Evolutionary conservation across 1,284 basidiomycete genomes (phyloP).

Genomic region (Naganishia liquefaciens): DNA sequence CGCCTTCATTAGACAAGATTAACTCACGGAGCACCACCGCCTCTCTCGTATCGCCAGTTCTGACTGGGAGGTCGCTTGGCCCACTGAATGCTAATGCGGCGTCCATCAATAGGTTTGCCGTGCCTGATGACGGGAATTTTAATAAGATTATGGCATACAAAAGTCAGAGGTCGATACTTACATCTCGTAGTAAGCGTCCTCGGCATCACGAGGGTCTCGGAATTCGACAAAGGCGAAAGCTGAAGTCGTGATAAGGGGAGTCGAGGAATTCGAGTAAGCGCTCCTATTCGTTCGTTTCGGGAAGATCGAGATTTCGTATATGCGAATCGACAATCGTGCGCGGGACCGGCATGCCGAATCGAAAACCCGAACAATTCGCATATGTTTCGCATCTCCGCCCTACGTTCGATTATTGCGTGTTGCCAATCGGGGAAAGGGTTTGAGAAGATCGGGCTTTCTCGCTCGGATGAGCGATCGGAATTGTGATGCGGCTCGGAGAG

Average conservation of each 20-base stretch:
- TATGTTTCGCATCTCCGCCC: neutral
- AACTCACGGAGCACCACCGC: slow-evolving; percentile 21
- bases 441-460: slow-evolving; percentile 3
- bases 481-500: neutral
- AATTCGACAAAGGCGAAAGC: slow-evolving; percentile 91
- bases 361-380: neutral
- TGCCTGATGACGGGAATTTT: slow-evolving; percentile 64
- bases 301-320: neutral
- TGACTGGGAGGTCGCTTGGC: slow-evolving; percentile 55
- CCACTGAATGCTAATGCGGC: slow-evolving; percentile 81
- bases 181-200: slow-evolving; percentile 89
- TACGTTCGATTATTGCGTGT: slow-evolving; percentile 3
- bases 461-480: neutral
- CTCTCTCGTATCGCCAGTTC: slow-evolving; percentile 28
- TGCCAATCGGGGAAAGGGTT: neutral
- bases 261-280: slow-evolving; percentile 23
- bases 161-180: slow-evolving; percentile 54
- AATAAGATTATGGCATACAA: neutral
- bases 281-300: slow-evolving; percentile 15
- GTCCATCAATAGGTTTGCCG: slow-evolving; percentile 76
- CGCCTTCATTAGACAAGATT: neutral
- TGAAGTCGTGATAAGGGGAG: slow-evolving; percentile 49
- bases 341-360: neutral
- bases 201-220: slow-evolving; percentile 75
- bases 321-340: neutral